Conservation (phyloP, 768 basidiomycete species). For the Boletus reticulatus region DNA sequence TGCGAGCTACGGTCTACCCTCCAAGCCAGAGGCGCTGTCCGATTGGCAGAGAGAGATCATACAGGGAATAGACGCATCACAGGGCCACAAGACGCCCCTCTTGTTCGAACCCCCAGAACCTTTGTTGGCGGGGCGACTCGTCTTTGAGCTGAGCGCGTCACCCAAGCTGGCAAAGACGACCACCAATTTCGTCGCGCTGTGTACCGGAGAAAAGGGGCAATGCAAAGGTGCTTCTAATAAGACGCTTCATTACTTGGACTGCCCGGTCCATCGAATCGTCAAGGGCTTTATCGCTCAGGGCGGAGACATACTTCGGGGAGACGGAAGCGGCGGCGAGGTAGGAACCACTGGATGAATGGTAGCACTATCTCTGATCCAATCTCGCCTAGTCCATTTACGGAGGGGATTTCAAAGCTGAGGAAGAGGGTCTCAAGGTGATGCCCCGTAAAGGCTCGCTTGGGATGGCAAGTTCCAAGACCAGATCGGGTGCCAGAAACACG, state of each 20-base stretch:
- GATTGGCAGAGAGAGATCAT: conserved; percentile 45
- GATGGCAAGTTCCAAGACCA: conserved; percentile 47
- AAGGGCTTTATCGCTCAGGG: conserved; percentile 51
- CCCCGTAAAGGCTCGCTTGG: conserved; percentile 44
- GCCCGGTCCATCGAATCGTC: conserved; percentile 46
- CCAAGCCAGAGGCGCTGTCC: conserved; percentile 36
- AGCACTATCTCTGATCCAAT: conserved; percentile 8
- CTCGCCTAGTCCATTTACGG: conserved; percentile 42
- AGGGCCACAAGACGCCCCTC: conserved; percentile 31
- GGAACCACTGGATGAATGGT: conserved; percentile 8
- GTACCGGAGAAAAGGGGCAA: conserved; percentile 42
- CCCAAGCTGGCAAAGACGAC: conserved; percentile 45
- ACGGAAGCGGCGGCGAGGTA: conserved; percentile 56
- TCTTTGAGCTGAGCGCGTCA: conserved; percentile 39
- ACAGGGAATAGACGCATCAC: conserved; percentile 38
- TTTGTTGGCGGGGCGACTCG: conserved; percentile 40
- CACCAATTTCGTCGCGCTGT: conserved; percentile 47
- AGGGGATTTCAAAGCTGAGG: conserved; percentile 49
- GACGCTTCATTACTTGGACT: conserved; percentile 41
- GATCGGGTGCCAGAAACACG: conserved; percentile 45
- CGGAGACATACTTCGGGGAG: conserved; percentile 52
- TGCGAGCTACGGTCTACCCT: conserved; percentile 42
- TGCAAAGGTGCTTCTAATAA: conserved; percentile 48
- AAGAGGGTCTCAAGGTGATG: conserved; percentile 44
- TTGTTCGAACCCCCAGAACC: conserved; percentile 36